Evolutionary conservation across 1,284 basidiomycete species (phyloP).

Genomic region (Ceraceosorus guamensis): DNA sequence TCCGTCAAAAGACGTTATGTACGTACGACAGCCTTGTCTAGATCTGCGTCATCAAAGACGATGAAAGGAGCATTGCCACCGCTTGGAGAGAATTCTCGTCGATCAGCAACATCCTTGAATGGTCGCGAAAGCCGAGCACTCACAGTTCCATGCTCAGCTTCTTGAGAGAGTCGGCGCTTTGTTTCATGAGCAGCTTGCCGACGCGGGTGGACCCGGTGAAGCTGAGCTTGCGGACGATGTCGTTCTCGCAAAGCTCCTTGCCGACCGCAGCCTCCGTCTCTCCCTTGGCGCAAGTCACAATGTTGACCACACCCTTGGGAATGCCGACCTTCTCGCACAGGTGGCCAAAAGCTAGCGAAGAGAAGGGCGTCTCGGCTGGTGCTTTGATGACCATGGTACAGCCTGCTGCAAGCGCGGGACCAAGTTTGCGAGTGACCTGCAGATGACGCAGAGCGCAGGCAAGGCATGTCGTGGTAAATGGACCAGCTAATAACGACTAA

Average conservation of each 20-base stretch:
- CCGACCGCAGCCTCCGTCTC: slow-evolving; percentile 69
- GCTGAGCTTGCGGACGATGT: slow-evolving; percentile 73
- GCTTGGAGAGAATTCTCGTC: neutral
- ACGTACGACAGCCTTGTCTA: slow-evolving; percentile 78
- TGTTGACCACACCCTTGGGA: slow-evolving; percentile 89
- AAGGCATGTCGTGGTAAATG: neutral
- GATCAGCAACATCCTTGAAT: neutral
- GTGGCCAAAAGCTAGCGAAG: slow-evolving; percentile 77
- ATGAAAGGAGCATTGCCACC: slow-evolving; percentile 87
- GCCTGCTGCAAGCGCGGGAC: slow-evolving; percentile 79
- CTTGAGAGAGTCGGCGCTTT: slow-evolving; percentile 80
- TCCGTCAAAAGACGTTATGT: no score
- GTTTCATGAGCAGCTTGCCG: slow-evolving; percentile 76
- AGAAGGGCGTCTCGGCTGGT: slow-evolving; percentile 90
- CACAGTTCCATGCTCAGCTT: slow-evolving; percentile 57
- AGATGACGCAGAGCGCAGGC: neutral
- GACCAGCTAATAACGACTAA: no score
- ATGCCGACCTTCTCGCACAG: slow-evolving; percentile 79
- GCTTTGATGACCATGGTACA: slow-evolving; percentile 95
- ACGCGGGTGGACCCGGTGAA: slow-evolving; percentile 89
- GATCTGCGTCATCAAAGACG: slow-evolving; percentile 91
- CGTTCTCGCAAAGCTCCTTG: slow-evolving; percentile 56
- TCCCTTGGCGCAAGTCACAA: slow-evolving; percentile 74
- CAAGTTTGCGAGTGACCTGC: slow-evolving; percentile 71
- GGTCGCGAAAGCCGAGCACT: neutral